These are phyloP conservation scores for Gossypium stocksii DNA, from an alignment of 345 rosid genomes.

Conservation along the genomic window DNA sequence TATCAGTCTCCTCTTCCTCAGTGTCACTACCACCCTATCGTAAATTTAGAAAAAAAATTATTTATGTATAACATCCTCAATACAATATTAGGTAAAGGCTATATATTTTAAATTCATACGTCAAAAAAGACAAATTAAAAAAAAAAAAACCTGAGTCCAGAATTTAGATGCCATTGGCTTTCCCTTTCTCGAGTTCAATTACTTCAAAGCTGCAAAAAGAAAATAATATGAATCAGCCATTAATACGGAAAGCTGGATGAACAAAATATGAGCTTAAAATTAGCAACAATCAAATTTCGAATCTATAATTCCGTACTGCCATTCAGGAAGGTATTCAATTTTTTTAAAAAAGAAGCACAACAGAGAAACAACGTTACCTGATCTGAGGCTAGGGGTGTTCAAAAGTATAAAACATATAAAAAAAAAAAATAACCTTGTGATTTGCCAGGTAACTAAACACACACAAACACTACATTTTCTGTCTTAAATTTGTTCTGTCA, in stretches of 20 bases:
- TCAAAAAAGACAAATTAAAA: background rate
- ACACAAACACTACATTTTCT: too few relatives aligned
- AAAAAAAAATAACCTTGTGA: too few relatives aligned
- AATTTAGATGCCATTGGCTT: slow-evolving; percentile 51
- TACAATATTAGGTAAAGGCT: background rate
- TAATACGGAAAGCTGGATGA: background rate
- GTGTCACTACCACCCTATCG: slow-evolving; percentile 70
- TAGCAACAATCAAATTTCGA: background rate
- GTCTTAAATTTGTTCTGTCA: too few relatives aligned
- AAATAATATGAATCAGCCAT: too few relatives aligned
- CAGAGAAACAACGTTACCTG: too few relatives aligned
- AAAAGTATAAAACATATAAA: too few relatives aligned
- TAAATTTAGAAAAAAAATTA: background rate
- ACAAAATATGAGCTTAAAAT: background rate
- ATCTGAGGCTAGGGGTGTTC: too few relatives aligned
- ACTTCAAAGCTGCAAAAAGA: slow-evolving; percentile 6
- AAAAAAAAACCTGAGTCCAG: slow-evolving; percentile 58
- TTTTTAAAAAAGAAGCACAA: too few relatives aligned
- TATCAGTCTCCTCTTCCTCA: slow-evolving; percentile 54
- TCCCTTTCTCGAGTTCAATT: background rate
- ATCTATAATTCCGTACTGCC: background rate
- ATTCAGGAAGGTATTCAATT: background rate
- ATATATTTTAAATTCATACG: background rate
- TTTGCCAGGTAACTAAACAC: too few relatives aligned
- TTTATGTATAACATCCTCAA: background rate